These are phyloP conservation scores for Fusarium dlaminii DNA, from an alignment of 2,329 filamentous ascomycete species.

Conservation along the genomic window DNA sequence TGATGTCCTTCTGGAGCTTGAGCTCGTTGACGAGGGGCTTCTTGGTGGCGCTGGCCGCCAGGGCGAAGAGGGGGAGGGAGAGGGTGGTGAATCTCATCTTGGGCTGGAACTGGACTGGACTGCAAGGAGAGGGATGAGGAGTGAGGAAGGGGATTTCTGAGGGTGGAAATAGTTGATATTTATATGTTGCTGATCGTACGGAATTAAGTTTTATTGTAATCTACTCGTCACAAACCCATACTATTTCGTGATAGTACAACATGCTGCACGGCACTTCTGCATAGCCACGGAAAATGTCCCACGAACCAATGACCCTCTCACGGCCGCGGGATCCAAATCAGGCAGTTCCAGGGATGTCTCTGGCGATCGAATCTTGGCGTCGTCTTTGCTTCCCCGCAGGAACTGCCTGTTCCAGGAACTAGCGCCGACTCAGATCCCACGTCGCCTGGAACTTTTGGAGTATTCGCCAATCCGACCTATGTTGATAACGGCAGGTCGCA, in stretches of 20 bases:
- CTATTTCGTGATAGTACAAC: slow-evolving; percentile 8
- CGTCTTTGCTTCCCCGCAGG: slow-evolving; percentile 15
- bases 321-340: slow-evolving; percentile 29
- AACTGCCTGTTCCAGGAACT: slow-evolving; percentile 41
- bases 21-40: slow-evolving; percentile 50
- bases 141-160: neutral
- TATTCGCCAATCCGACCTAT: slow-evolving; percentile 27
- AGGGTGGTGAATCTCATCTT: slow-evolving; percentile 39
- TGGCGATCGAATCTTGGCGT: slow-evolving; percentile 35
- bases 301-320: slow-evolving; percentile 19
- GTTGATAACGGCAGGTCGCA: slow-evolving; percentile 43
- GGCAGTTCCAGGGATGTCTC: slow-evolving; percentile 35
- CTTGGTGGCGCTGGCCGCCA: slow-evolving; percentile 42
- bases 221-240: neutral
- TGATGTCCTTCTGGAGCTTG: slow-evolving; percentile 52
- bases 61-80: slow-evolving; percentile 37
- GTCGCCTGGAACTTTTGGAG: slow-evolving; percentile 37
- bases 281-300: slow-evolving; percentile 14
- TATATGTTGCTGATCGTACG: neutral
- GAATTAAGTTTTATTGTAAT: neutral
- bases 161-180: slow-evolving; percentile 13
- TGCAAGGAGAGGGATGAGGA: slow-evolving; percentile 16
- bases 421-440: slow-evolving; percentile 36
- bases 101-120: neutral
- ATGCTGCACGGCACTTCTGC: slow-evolving; percentile 26